phyloP scores from a whole-genome alignment of 1,139 yeast species.

The Kodamaea anthophila region DNA sequence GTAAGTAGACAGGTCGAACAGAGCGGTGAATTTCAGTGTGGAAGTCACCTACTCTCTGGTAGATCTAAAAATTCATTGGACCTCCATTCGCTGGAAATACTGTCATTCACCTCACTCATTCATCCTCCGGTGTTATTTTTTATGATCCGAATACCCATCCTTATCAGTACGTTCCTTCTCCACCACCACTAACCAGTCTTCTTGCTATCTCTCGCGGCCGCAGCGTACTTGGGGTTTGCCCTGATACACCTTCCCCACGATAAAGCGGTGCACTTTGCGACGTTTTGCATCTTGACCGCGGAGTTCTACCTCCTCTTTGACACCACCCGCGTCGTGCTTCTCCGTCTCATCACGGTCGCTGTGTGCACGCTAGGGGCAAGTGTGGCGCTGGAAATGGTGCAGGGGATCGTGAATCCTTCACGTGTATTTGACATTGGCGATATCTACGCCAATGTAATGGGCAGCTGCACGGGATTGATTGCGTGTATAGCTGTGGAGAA shows the following conservation, averaged over 20 bases:
- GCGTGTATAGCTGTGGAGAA: slow-evolving; percentile 7
- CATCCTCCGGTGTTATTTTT: no score
- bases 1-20: no score
- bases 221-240: slow-evolving; percentile 49
- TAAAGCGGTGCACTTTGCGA: slow-evolving; percentile 45
- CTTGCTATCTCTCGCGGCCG: slow-evolving; percentile 16
- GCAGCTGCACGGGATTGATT: slow-evolving; percentile 26
- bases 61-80: no score
- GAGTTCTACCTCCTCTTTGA: slow-evolving; percentile 54
- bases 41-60: no score
- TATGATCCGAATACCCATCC: slow-evolving; percentile 21
- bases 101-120: slow-evolving; percentile 15
- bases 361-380: slow-evolving; percentile 43
- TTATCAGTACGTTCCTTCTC: slow-evolving; percentile 19
- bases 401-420: slow-evolving; percentile 32
- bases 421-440: slow-evolving; percentile 47
- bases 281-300: slow-evolving; percentile 45
- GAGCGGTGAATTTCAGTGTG: no score
- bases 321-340: slow-evolving; percentile 29
- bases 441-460: slow-evolving; percentile 37
- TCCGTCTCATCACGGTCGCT: slow-evolving; percentile 36
- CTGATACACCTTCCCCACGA: slow-evolving; percentile 44
- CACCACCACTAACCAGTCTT: slow-evolving; percentile 14
- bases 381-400: slow-evolving; percentile 46
- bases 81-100: no score